A percentile compares a stretch with the other conserved stretches of the same genome.
phyloP scores from a whole-genome alignment of 352 stramenopile species.

The Globisporangium takayamanum region DNA sequence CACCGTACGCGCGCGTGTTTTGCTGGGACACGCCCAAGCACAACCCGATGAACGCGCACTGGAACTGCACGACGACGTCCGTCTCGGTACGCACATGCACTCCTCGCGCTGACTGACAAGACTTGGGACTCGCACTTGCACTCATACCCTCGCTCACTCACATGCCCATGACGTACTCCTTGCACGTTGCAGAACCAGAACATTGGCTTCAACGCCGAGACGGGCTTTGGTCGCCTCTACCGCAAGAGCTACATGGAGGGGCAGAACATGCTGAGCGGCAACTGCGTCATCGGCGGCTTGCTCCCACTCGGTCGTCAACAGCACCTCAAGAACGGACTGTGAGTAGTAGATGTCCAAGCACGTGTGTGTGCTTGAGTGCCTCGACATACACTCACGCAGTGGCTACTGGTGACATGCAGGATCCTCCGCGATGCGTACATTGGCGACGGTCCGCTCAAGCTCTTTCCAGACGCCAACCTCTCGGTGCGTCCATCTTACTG shows the following conservation, averaged over 20 bases:
- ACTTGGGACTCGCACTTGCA: too few relatives aligned
- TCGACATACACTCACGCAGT: not conserved
- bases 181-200: constrained; percentile 50
- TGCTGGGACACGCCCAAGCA: constrained; percentile 66
- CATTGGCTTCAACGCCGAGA: constrained; percentile 39
- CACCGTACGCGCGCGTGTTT: constrained; percentile 64
- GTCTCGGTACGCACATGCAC: constrained; percentile 50
- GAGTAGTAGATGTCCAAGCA: constrained; percentile 2
- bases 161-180: not conserved
- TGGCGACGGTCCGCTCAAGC: constrained; percentile 55
- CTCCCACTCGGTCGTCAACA: constrained; percentile 72
- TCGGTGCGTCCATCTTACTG: constrained; percentile 27
- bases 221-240: constrained; percentile 70
- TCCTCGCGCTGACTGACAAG: not conserved
- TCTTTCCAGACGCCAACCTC: constrained; percentile 61
- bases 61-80: constrained; percentile 64
- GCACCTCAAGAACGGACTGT: constrained; percentile 71
- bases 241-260: constrained; percentile 70
- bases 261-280: constrained; percentile 70
- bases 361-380: not conserved
- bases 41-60: constrained; percentile 70
- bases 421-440: constrained; percentile 70
- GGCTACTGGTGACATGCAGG: constrained; percentile 14
- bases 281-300: constrained; percentile 66
- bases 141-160: too few relatives aligned